Conservation (phyloP, 441 rosid species). For the Sinapis alba region DNA sequence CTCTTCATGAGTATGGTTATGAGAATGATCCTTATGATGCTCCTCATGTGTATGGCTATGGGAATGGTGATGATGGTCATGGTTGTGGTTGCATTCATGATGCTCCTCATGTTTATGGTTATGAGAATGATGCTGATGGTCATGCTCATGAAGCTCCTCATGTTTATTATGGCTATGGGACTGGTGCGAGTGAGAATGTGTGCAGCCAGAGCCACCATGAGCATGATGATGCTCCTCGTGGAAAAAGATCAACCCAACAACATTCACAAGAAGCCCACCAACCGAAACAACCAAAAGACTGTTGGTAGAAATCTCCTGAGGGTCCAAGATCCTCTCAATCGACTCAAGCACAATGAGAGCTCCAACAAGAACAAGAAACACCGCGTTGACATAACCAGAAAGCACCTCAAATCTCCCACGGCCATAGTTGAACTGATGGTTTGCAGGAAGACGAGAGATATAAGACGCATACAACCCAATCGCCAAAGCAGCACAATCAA, state of each 20-base stretch:
- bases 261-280: constrained; percentile 87
- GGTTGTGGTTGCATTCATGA: constrained; percentile 21
- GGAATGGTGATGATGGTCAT: not conserved
- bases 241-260: constrained; percentile 87
- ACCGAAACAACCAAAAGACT: constrained; percentile 82
- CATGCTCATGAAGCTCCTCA: constrained; percentile 42
- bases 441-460: constrained; percentile 88
- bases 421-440: constrained; percentile 89
- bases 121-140: constrained; percentile 37
- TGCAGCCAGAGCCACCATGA: constrained; percentile 85
- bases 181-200: constrained; percentile 60
- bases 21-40: constrained; percentile 23
- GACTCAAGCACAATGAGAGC: constrained; percentile 91
- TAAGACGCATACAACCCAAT: constrained; percentile 93
- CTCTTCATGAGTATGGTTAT: constrained; percentile 18
- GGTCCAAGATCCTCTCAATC: constrained; percentile 91
- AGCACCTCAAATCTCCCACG: constrained; percentile 95
- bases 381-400: constrained; percentile 93
- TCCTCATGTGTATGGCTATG: constrained; percentile 43
- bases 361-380: constrained; percentile 87
- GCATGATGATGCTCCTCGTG: constrained; percentile 99
- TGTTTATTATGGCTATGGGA: constrained; percentile 46
- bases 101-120: constrained; percentile 25
- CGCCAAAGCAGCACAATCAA: constrained; percentile 97
- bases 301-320: constrained; percentile 86